phyloP scores from a whole-genome alignment of 805 yeast species.

The Saturnispora diversa region DNA sequence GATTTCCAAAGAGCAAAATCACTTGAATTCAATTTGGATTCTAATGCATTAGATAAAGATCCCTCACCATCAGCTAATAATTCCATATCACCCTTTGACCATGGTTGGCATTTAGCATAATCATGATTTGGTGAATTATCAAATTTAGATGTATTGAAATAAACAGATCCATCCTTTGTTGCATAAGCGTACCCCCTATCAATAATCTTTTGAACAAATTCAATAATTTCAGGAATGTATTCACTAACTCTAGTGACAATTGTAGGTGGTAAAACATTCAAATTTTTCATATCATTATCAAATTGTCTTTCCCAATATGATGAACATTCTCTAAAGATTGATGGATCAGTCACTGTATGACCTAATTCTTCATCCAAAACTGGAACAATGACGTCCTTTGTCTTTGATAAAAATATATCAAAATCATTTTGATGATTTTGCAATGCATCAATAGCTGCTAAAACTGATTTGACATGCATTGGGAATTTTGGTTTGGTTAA shows the following conservation, averaged over 20 bases:
- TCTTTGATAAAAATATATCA: conserved; percentile 36
- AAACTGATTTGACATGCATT: conserved; percentile 68
- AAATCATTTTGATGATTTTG: conserved; percentile 19
- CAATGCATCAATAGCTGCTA: conserved; percentile 33
- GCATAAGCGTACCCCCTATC: conserved; percentile 76
- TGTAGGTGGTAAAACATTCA: conserved; percentile 80
- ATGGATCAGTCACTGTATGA: conserved; percentile 72
- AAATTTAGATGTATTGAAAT: conserved; percentile 81
- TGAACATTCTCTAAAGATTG: conserved; percentile 72
- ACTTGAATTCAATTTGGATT: conserved; percentile 61
- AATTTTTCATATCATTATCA: conserved; percentile 74
- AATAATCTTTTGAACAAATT: conserved; percentile 67
- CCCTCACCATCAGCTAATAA: conserved; percentile 95
- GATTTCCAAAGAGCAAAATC: conserved; percentile 98
- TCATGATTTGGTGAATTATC: conserved; percentile 65
- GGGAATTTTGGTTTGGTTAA: conserved; percentile 71
- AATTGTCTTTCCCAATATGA: conserved; percentile 83
- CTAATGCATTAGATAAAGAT: conserved; percentile 41
- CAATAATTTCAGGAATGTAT: conserved; percentile 86
- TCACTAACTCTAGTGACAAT: conserved; percentile 93
- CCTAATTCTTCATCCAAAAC: conserved; percentile 67
- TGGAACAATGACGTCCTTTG: conserved; percentile 74
- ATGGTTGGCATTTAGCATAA: conserved; percentile 95
- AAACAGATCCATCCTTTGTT: conserved; percentile 87
- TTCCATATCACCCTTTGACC: conserved; percentile 87